Base-by-base conservation (phyloP, 768 basidiomycete species). In the Mycena capillaripes region DNA sequence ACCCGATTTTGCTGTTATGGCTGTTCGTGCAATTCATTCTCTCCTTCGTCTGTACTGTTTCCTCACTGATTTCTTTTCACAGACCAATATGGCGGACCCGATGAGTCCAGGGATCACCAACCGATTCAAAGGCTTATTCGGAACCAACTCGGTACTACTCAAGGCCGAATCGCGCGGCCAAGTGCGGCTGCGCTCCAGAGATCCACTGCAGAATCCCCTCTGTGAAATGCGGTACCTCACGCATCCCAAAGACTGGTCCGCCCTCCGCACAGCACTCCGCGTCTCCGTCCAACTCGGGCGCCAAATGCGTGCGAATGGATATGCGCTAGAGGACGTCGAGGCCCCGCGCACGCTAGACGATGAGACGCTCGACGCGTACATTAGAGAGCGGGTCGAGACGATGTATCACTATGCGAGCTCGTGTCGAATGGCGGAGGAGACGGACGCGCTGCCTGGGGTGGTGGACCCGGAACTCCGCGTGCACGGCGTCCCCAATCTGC, bases 371-470 rank as follows among this genome's bases (percentile, higher is more conserved):
- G 79, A 82, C 52, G 81, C 81, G 21, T 69, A 85, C 19, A 79
- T 87, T 23, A 79, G 79, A 34, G 81, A 82, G 55, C 81, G 86
- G 19, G 81, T 85, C 4, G 85, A 87, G 72, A 88, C 86, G 1
- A 74, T 86, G 36, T 87, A 87, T 66, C 87, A 88, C 74, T 86
- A 86, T 0, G 69, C 83, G 14, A 80, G 84, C 65, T 86, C 86
- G 12, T 87, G 86, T 63, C 81, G 85, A 27, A 88, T 87, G 86
- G 86, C 86, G 16, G 82, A 84, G n/a, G 72, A 76, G 10, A 79
- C 78, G n/a, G 79, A 83, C 30, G 2, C 34, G 5, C 42, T 71
- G 16, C 78, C 81, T 7, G 86, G 87, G 7, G 86, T 87, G n/a
- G 86, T 88, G 8, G 84, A 87, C 72, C 79, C 82, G 4, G 79